Conservation (phyloP, 2,329 filamentous ascomycete genomes). For the Aspergillus puulaauensis region DNA sequence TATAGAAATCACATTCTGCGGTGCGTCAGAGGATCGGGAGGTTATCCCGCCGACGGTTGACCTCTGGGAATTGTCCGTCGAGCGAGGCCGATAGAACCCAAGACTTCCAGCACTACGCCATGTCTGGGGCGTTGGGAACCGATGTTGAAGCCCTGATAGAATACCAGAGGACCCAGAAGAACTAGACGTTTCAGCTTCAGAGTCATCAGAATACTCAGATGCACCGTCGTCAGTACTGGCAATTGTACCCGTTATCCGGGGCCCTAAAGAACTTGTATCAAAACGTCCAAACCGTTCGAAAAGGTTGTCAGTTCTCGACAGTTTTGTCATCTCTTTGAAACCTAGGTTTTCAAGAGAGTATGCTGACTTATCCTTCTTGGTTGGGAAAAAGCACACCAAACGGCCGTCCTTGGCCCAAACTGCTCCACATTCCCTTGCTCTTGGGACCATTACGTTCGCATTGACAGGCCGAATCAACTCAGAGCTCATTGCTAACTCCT, state of each 20-base stretch:
- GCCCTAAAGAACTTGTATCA: slow-evolving; percentile 51
- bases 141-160: slow-evolving; percentile 46
- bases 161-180: slow-evolving; percentile 47
- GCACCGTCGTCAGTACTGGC: slow-evolving; percentile 43
- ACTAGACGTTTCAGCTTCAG: slow-evolving; percentile 62
- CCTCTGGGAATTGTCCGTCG: slow-evolving; percentile 47
- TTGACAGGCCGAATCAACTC: slow-evolving; percentile 55
- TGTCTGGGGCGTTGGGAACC: slow-evolving; percentile 51
- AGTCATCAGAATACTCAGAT: slow-evolving; percentile 49
- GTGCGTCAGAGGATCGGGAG: slow-evolving; percentile 43
- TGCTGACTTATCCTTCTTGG: slow-evolving; percentile 51
- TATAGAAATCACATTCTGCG: slow-evolving; percentile 72
- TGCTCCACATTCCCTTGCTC: slow-evolving; percentile 60
- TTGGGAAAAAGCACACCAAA: slow-evolving; percentile 58
- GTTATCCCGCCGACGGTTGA: slow-evolving; percentile 59
- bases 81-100: slow-evolving; percentile 58
- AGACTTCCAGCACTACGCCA: slow-evolving; percentile 51
- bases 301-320: slow-evolving; percentile 51
- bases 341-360: slow-evolving; percentile 50
- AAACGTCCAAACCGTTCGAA: slow-evolving; percentile 66
- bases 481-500: slow-evolving; percentile 50
- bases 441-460: slow-evolving; percentile 64
- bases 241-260: slow-evolving; percentile 43
- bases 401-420: slow-evolving; percentile 58
- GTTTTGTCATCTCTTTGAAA: slow-evolving; percentile 49